Evolutionary conservation across 2,329 filamentous ascomycete species (phyloP), one percentile per base, ranked within the genome.

Genomic region (Colletotrichum liriopes): DNA sequence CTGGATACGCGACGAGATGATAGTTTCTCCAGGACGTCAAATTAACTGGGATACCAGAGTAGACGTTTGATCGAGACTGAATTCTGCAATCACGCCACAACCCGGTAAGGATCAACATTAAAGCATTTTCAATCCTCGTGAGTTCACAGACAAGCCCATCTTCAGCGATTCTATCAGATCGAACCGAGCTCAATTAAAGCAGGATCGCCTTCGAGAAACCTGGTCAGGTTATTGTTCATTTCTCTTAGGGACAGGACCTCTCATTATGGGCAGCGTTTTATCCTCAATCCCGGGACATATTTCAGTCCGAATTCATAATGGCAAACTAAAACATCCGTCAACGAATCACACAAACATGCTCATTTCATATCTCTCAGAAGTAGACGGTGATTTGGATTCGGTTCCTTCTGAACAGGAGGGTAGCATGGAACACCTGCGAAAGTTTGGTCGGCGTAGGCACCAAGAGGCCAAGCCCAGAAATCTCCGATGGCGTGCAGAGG

Each of bases 401-500:
- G 37, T 29, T 9, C 16, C n/a, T 11, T 58, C 14, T 39, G 39
- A 39, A 9, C 26, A 26, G n/a, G 5, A 29, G 14, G 18, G 56
- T 18, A 16, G 37, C 26, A 20, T 20, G 26, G 32, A 49, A 49
- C 14, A 49, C 14, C 54, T 32, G 32, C 39, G 16, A 49, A 35
- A 35, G 29, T 11, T 14, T 47, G 47, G 37, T 49, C 26, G 51
- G 7, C 67, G 6, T 5, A 18, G 12, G 7, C n/a, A 51, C 43
- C 43, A 68, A 65, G 43, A 29, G 39, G 45, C 43, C 60, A 58
- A 67, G 68, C 29, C 18, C 26, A 14, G 41, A 58, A 62, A 26
- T 68, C n/a, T 61, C 58, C 58, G 68, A 56, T 37, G 56, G 56
- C 56, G 56, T 65, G 29, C 64, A 51, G 49, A 29, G 3, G 49